Evolutionary conservation across 2,329 filamentous ascomycete species (phyloP).

Genomic region (Didymella arachidicola): DNA sequence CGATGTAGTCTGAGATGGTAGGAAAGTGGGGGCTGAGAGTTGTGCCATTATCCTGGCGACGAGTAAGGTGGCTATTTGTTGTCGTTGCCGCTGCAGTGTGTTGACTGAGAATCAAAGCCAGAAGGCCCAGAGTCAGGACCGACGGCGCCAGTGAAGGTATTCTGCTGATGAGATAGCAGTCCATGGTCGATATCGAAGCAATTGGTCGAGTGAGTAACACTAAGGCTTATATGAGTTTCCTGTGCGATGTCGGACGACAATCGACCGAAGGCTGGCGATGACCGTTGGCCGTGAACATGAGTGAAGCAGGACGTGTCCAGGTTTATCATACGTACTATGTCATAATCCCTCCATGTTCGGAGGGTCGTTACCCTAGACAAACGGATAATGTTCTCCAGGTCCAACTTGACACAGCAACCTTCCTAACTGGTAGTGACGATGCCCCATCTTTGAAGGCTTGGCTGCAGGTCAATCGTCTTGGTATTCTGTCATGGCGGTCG

Average conservation of each 20-base stretch:
- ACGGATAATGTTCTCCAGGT: background rate
- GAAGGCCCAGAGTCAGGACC: slow-evolving; percentile 8
- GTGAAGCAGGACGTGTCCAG: too few species aligned
- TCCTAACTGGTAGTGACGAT: slow-evolving; percentile 8
- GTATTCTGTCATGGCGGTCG: slow-evolving; percentile 10
- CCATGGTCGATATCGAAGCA: background rate
- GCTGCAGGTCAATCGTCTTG: slow-evolving; percentile 15
- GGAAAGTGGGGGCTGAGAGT: slow-evolving; percentile 9
- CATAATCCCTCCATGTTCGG: background rate
- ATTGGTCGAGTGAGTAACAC: too few species aligned
- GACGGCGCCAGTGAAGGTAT: slow-evolving; percentile 11
- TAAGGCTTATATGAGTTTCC: background rate
- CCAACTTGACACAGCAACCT: slow-evolving; percentile 10
- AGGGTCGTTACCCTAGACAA: background rate
- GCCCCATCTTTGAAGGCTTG: slow-evolving; percentile 16
- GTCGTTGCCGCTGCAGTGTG: slow-evolving; percentile 1
- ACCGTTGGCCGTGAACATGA: background rate
- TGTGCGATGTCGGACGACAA: background rate
- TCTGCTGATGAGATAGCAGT: slow-evolving; percentile 3
- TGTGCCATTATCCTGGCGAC: slow-evolving; percentile 21
- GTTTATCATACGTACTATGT: background rate
- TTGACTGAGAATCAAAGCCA: slow-evolving; percentile 10
- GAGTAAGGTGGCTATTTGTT: background rate
- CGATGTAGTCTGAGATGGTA: slow-evolving; percentile 25
- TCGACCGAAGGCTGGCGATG: background rate